A percentile compares a stretch with the other conserved stretches of the same genome.
Evolutionary conservation across 2,329 filamentous ascomycete genomes (phyloP).

Genomic region (Curvularia eragrostidis): DNA sequence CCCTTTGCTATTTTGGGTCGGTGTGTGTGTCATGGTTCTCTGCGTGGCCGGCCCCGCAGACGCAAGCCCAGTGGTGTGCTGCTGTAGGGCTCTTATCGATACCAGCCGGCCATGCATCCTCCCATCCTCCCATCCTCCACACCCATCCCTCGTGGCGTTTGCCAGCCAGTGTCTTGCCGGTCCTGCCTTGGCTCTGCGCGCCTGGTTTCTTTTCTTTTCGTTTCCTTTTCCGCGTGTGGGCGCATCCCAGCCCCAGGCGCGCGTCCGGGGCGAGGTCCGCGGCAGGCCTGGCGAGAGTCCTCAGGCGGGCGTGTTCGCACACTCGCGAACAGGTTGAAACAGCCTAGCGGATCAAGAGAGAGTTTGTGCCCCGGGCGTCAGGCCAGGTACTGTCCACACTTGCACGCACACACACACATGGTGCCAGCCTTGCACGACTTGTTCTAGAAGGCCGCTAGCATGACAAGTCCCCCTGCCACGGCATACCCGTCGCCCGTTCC

Average conservation of each 20-base stretch:
- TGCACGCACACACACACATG: too few relatives aligned
- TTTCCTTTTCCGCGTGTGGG: too few relatives aligned
- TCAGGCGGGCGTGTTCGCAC: too few relatives aligned
- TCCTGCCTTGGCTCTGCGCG: too few relatives aligned
- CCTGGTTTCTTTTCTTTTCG: too few relatives aligned
- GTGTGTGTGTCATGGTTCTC: conserved; percentile 17
- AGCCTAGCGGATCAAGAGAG: conserved; percentile 10
- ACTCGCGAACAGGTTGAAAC: conserved; percentile 25
- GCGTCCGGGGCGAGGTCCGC: background rate
- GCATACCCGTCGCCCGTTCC: conserved; percentile 22
- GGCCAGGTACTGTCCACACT: too few relatives aligned
- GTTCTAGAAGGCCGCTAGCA: conserved; percentile 27
- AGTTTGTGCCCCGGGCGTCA: conserved; percentile 1
- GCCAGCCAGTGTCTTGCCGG: too few relatives aligned
- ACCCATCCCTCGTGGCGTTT: too few relatives aligned
- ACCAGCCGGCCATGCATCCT: too few relatives aligned
- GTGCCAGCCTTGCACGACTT: conserved; percentile 15
- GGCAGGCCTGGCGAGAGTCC: background rate
- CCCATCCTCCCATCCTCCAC: too few relatives aligned
- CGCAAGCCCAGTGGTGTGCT: conserved; percentile 9
- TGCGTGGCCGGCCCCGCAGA: conserved; percentile 24
- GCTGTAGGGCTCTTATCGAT: conserved; percentile 16
- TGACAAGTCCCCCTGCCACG: conserved; percentile 8
- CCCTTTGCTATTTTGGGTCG: conserved; percentile 15
- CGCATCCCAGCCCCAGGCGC: too few relatives aligned